Percentiles rank a stretch among this genome's conserved stretches.
Evolutionary conservation across 257 asterid genomes (phyloP).

Genomic region (Solanum pimpinellifolium): DNA sequence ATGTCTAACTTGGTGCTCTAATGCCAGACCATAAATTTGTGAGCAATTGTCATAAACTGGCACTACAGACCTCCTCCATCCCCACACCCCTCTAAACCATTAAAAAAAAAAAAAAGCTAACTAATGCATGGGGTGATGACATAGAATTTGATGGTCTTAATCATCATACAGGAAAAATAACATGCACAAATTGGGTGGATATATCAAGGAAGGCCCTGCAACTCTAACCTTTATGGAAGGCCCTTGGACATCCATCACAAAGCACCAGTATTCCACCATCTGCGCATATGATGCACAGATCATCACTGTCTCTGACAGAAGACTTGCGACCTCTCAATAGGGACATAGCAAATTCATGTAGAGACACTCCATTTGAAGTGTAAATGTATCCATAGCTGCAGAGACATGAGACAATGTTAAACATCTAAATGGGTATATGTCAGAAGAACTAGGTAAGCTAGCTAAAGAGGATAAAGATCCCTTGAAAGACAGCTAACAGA

Average conservation of each 20-base stretch:
- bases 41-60: not conserved
- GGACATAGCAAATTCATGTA: slow-evolving; percentile 81
- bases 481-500: not conserved
- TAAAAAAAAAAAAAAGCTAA: not conserved
- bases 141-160: not conserved
- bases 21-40: not conserved
- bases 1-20: not conserved
- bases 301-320: slow-evolving; percentile 65
- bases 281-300: slow-evolving; percentile 89
- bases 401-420: not conserved
- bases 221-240: slow-evolving; percentile 86
- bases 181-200: not conserved
- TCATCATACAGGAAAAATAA: not conserved
- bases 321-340: slow-evolving; percentile 65
- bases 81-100: not conserved
- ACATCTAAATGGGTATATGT: not conserved
- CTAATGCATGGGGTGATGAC: not conserved
- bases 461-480: not conserved
- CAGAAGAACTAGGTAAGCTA: not conserved
- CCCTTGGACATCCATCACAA: slow-evolving; percentile 99
- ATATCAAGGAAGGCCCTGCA: not conserved
- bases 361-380: slow-evolving; percentile 94
- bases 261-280: slow-evolving; percentile 98
- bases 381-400: slow-evolving; percentile 25
- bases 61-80: not conserved